Percentiles rank a stretch among this genome's conserved stretches.
Conservation (phyloP, 345 rosid species). For the Citrus maxima region DNA sequence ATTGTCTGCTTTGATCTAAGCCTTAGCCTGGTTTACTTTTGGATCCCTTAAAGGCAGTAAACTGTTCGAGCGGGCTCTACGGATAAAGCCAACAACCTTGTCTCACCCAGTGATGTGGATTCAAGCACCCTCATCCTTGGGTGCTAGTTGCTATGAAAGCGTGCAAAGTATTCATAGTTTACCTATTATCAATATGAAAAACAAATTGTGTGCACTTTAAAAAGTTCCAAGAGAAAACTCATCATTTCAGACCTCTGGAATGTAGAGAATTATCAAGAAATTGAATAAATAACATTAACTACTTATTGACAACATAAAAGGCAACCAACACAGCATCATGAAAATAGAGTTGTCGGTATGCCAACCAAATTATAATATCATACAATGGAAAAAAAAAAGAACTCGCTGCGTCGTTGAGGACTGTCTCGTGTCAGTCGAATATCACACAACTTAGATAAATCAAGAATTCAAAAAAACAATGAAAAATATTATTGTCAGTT, state of each 20-base stretch:
- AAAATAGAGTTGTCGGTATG: not conserved
- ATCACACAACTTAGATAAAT: not conserved
- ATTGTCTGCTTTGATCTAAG: not conserved
- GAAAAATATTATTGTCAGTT: not conserved
- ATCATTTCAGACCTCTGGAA: not conserved
- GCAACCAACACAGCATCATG: not conserved
- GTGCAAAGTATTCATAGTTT: not conserved
- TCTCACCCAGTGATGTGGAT: not conserved
- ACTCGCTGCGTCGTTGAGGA: too few relatives aligned
- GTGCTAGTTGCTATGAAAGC: not conserved
- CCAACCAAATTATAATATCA: not conserved
- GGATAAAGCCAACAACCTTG: not conserved
- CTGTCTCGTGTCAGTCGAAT: not conserved
- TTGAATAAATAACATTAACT: not conserved
- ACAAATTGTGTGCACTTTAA: not conserved
- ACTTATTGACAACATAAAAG: not conserved
- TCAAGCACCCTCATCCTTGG: not conserved
- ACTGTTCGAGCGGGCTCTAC: not conserved
- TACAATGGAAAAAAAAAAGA: not conserved
- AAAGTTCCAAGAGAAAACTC: not conserved
- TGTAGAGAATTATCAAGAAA: not conserved
- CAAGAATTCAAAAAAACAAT: not conserved
- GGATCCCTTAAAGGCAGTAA: not conserved
- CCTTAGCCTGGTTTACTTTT: not conserved
- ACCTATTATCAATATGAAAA: not conserved